phyloP scores from a whole-genome alignment of 2,329 filamentous ascomycete species.

The Nannizziopsis arthrosporioides region DNA sequence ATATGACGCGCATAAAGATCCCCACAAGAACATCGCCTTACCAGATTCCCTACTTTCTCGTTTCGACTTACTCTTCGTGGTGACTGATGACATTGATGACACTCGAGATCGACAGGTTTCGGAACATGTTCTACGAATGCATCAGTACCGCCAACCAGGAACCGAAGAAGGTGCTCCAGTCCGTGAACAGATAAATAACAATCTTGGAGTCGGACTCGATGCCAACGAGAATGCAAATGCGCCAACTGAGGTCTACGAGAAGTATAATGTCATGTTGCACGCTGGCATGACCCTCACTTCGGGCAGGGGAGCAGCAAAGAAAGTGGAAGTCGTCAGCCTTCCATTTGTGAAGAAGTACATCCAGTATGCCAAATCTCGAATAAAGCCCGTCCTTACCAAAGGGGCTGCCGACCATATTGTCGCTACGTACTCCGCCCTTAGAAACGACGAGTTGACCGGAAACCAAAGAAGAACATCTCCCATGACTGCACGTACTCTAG shows the following conservation, averaged over 20 bases:
- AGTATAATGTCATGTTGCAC: constrained; percentile 92
- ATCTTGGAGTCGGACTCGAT: constrained; percentile 75
- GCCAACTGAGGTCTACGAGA: constrained; percentile 84
- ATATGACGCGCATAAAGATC: constrained; percentile 97
- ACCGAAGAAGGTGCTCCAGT: constrained; percentile 91
- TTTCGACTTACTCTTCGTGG: constrained; percentile 96
- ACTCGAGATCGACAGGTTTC: constrained; percentile 80
- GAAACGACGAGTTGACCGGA: constrained; percentile 91
- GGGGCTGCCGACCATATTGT: constrained; percentile 87
- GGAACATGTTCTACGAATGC: constrained; percentile 95
- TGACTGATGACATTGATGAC: constrained; percentile 97
- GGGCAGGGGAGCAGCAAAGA: constrained; percentile 61
- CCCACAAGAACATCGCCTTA: constrained; percentile 94
- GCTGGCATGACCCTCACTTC: constrained; percentile 70
- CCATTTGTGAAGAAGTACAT: constrained; percentile 99
- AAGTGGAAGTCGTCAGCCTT: constrained; percentile 82
- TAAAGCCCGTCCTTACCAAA: constrained; percentile 82
- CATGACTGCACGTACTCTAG: constrained; percentile 90
- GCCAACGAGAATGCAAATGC: constrained; percentile 58
- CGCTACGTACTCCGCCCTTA: constrained; percentile 76
- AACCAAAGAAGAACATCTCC: constrained; percentile 89
- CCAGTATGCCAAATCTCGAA: constrained; percentile 85
- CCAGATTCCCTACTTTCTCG: constrained; percentile 92
- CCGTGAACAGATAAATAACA: constrained; percentile 72
- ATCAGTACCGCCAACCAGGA: constrained; percentile 82